Evolutionary conservation across 2,329 filamentous ascomycete genomes (phyloP).

Genomic region (Metarhizium sp.): DNA sequence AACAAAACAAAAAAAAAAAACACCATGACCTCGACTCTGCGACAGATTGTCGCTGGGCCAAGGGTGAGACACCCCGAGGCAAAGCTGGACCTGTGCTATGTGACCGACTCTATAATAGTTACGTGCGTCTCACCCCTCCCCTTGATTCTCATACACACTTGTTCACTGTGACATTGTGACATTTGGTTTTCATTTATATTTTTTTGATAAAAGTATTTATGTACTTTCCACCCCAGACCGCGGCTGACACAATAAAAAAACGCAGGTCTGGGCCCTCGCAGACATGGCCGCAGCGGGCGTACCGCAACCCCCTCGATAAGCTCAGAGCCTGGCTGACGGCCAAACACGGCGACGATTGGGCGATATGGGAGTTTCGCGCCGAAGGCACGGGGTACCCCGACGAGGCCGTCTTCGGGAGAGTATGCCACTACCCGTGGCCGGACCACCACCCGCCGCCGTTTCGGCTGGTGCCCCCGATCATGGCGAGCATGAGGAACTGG

Average conservation of each 20-base stretch:
- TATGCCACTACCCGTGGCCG: constrained; percentile 91
- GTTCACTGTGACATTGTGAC: too few species aligned
- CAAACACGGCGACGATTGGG: constrained; percentile 77
- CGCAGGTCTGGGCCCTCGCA: constrained; percentile 77
- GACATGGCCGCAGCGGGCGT: constrained; percentile 83
- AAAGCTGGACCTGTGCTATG: constrained; percentile 89
- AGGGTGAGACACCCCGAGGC: constrained; percentile 77
- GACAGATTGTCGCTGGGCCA: constrained; percentile 85
- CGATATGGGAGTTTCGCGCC: constrained; percentile 95
- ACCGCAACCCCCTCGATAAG: constrained; percentile 83
- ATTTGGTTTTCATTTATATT: too few species aligned
- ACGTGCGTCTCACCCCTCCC: constrained; percentile 33
- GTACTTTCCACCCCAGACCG: too few species aligned
- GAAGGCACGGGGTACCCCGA: constrained; percentile 96
- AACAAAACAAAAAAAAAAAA: too few species aligned
- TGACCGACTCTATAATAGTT: constrained; percentile 68
- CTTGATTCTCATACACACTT: neutral
- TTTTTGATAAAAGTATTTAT: too few species aligned
- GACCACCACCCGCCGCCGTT: constrained; percentile 97
- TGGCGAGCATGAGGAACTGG: constrained; percentile 92
- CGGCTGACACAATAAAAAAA: neutral
- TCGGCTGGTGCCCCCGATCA: constrained; percentile 73
- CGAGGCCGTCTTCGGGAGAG: constrained; percentile 71
- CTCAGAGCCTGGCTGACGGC: constrained; percentile 81
- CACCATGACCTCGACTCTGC: constrained; percentile 64